Evolutionary conservation across 345 rosid genomes (phyloP), one percentile per base, ranked within the genome.

Genomic region (Psidium friedrichsthalianum): DNA sequence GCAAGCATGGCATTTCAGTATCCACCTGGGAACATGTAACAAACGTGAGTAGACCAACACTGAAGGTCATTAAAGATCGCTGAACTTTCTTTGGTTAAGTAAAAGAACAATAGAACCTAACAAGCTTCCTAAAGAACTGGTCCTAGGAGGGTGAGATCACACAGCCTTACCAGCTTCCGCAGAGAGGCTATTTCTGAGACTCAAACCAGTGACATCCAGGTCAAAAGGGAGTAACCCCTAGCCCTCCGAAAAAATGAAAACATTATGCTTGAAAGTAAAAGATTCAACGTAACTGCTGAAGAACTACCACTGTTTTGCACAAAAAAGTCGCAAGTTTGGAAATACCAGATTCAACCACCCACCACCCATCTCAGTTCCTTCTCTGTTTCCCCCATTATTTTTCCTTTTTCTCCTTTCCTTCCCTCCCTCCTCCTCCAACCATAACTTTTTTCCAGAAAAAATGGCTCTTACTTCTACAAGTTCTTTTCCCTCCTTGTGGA

Each of bases 1-100:
- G 93, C 99, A 97, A 84, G 99, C 99, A 91, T 97, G 99, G 83
- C 99, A 97, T 87, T 91, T 95, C 91, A 96, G 87, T 84, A 96
- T 88, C 99, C 99, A 97, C 89, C 99, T 97, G 93, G 56, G 89
- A 59, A 87, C 84, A 80, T 20, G 58, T 88, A 87, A 87, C 80
- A 42, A 69, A 83, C 40, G 22, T 83, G 83, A 42, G n/a, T 12
- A 49, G 21, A 59, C 53, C 20, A 25, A 25, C 53, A 74, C 14
- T 8, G 47, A 69, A 69, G 80, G 18, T 69, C 78, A 36, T 69
- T 69, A 69, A 36, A 69, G 22, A 69, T 61, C 2, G 0, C 6
- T 69, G 78, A 22, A 69, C 47, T 18, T 36, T 32, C 42, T 36
- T 32, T 36, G 78, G 42, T 8, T 4, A 69, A 69, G 47, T 36